Conservation (phyloP, 768 basidiomycete species). For the Boletus insuetus region DNA sequence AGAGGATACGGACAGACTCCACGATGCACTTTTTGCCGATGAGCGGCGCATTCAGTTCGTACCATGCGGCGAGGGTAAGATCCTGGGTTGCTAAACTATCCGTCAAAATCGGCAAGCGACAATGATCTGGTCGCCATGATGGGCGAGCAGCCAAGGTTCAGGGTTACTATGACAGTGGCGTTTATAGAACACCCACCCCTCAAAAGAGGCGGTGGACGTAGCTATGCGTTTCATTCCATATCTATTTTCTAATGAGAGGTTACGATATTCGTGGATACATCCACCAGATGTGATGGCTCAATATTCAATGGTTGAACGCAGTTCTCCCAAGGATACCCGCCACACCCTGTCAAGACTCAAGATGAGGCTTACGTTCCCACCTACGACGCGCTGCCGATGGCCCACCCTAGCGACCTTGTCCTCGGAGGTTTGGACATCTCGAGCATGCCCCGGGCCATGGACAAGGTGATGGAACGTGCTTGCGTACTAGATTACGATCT, state of each 20-base stretch:
- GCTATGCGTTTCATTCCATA: background rate
- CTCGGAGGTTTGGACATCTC: slow-evolving; percentile 99
- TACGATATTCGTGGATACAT: no score
- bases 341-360: no score
- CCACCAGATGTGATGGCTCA: no score
- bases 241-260: no score
- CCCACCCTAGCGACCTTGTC: slow-evolving; percentile 96
- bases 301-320: no score
- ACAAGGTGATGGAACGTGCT: slow-evolving; percentile 91
- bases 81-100: background rate
- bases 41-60: no score
- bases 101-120: background rate
- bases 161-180: background rate
- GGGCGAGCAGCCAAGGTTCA: background rate
- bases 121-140: background rate
- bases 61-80: no score
- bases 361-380: slow-evolving; percentile 93
- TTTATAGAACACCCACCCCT: background rate
- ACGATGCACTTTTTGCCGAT: no score
- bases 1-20: no score
- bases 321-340: no score
- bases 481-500: slow-evolving; percentile 95
- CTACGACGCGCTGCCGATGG: slow-evolving; percentile 93
- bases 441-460: slow-evolving; percentile 68
- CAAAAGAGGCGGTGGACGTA: background rate